phyloP scores from a whole-genome alignment of 179 eudicot genomes.

The Silene coronaria region DNA sequence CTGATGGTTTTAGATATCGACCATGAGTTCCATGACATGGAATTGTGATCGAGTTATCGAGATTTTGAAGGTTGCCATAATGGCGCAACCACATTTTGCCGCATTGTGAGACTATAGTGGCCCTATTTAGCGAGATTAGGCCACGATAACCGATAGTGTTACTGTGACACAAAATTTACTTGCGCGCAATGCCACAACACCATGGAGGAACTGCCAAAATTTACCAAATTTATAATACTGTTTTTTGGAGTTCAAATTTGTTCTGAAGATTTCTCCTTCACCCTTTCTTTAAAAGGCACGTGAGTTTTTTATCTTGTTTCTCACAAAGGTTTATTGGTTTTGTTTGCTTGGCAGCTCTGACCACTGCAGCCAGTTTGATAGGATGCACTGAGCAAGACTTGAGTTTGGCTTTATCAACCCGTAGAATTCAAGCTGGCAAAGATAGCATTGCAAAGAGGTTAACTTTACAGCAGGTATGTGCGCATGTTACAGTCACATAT shows the following conservation, averaged over 20 bases:
- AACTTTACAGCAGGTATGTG: slow-evolving; percentile 69
- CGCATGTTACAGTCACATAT: slow-evolving; percentile 5
- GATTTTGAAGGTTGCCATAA: not conserved
- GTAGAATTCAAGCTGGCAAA: slow-evolving; percentile 69
- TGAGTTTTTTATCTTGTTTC: not conserved
- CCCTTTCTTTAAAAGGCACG: not conserved
- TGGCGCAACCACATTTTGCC: not conserved
- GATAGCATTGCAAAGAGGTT: slow-evolving; percentile 58
- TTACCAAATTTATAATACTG: not conserved
- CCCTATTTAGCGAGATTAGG: not conserved
- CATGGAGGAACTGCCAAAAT: not conserved
- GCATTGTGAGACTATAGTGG: not conserved
- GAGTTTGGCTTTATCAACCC: slow-evolving; percentile 53
- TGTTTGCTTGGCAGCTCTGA: slow-evolving; percentile 54
- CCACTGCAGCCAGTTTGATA: slow-evolving; percentile 58
- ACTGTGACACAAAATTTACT: not conserved
- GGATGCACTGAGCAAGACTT: slow-evolving; percentile 70
- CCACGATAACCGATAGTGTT: not conserved
- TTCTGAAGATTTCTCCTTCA: not conserved
- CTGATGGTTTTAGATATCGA: not conserved
- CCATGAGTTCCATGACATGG: not conserved
- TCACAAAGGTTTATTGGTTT: slow-evolving; percentile 4
- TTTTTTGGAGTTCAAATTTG: not conserved
- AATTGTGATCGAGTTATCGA: not conserved
- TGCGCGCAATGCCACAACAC: not conserved